Percentiles rank a stretch among this genome's conserved stretches.
Evolutionary conservation across 805 yeast genomes (phyloP).

Genomic region (Starmerella scarabaei): DNA sequence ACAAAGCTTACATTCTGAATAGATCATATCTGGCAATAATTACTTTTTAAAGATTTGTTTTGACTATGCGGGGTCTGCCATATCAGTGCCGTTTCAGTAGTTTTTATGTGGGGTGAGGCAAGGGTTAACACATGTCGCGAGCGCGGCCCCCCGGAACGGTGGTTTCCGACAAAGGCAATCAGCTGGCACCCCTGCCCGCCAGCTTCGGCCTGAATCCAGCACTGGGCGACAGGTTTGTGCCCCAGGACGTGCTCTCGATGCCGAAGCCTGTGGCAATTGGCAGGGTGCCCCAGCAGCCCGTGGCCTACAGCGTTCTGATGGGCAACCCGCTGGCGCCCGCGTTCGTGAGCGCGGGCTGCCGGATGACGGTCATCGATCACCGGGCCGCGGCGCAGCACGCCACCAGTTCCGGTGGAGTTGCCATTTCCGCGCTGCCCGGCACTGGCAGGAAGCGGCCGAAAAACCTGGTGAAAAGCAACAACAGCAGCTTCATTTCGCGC

Average conservation of each 20-base stretch:
- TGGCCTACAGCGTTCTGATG: constrained; percentile 28
- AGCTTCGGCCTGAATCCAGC: constrained; percentile 5
- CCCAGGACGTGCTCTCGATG: constrained; percentile 24
- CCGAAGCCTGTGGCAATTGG: constrained; percentile 26
- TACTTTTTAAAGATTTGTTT: no score
- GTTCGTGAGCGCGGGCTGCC: constrained; percentile 14
- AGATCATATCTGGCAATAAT: no score
- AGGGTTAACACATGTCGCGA: constrained; percentile 1
- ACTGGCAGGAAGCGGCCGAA: constrained; percentile 24
- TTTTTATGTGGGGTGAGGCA: no score
- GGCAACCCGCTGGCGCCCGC: constrained; percentile 25
- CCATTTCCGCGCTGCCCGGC: background rate
- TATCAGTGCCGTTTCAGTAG: no score
- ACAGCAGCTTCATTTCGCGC: constrained; percentile 29
- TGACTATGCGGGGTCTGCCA: no score
- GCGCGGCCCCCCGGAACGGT: constrained; percentile 14
- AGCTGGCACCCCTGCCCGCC: constrained; percentile 9
- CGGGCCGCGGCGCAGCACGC: background rate
- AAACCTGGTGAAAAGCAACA: constrained; percentile 28
- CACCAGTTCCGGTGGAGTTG: background rate
- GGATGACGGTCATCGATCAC: constrained; percentile 6
- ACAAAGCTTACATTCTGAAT: no score
- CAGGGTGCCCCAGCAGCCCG: constrained; percentile 23
- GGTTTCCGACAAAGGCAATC: constrained; percentile 12
- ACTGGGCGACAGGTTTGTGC: constrained; percentile 25